A percentile compares a stretch with the other conserved stretches of the same genome.
Evolutionary conservation across 2,329 filamentous ascomycete genomes (phyloP).

Genomic region (Mollisia scopiformis): DNA sequence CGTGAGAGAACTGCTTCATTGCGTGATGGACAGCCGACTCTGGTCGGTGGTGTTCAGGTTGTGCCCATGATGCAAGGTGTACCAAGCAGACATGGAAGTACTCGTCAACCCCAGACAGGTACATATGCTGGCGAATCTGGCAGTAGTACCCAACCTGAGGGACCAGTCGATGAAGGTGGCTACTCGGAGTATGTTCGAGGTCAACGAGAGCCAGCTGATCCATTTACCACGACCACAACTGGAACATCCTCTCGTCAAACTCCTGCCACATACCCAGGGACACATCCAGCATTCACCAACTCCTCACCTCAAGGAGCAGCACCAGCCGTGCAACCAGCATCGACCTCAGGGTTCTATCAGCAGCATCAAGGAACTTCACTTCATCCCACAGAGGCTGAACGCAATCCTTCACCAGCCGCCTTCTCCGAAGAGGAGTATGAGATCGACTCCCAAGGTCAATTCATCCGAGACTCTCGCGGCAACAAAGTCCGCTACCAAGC

Average conservation of each 20-base stretch:
- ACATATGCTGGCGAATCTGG: slow-evolving; percentile 44
- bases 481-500: slow-evolving; percentile 54
- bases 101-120: slow-evolving; percentile 44
- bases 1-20: slow-evolving; percentile 84
- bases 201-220: slow-evolving; percentile 60
- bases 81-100: slow-evolving; percentile 54
- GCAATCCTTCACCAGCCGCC: slow-evolving; percentile 53
- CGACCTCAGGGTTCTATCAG: slow-evolving; percentile 46
- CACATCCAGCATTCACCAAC: slow-evolving; percentile 30
- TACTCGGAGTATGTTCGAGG: slow-evolving; percentile 34
- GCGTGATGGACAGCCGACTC: slow-evolving; percentile 82
- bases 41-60: slow-evolving; percentile 92
- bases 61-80: slow-evolving; percentile 85
- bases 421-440: slow-evolving; percentile 75
- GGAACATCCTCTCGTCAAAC: slow-evolving; percentile 31
- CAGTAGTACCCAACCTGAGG: slow-evolving; percentile 36
- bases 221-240: slow-evolving; percentile 55
- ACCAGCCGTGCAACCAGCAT: slow-evolving; percentile 46
- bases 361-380: slow-evolving; percentile 41
- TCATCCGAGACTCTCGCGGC: slow-evolving; percentile 63
- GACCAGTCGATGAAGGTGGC: slow-evolving; percentile 26
- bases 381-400: slow-evolving; percentile 42
- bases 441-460: slow-evolving; percentile 62
- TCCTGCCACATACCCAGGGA: slow-evolving; percentile 29
- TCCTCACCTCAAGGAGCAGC: slow-evolving; percentile 45